Evolutionary conservation across 176 grass and related monocot species (phyloP), one percentile per base, ranked within the genome.

Genomic region (Musa beccarii): DNA sequence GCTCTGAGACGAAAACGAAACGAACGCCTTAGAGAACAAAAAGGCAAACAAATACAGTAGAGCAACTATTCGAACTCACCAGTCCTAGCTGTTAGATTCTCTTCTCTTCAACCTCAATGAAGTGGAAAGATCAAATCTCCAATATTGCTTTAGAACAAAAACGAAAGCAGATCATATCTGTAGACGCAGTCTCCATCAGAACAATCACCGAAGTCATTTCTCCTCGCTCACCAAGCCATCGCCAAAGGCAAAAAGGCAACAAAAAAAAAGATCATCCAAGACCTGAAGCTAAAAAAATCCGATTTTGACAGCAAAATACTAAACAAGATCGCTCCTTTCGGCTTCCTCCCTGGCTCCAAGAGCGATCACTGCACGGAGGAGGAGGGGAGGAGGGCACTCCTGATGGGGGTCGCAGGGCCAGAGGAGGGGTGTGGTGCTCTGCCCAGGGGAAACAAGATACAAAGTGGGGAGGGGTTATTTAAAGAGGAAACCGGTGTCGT

Each of bases 221-320:
- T 63, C 34, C 34, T 24, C 62, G 2, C 21, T 63, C 22, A 11
- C 10, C 10, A 64, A 22, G 22, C 8, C 10, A 64, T 2, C n/a
- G 25, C n/a, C 17, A 64, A 64, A 64, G 2, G 10, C n/a, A 63
- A 63, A 24, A 34, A 0, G 2, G 11, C 1, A 9, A 34, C 6
- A 68, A 43, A 16, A 8, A 68, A 15, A 11, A 53, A 54, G 23
- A 78, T 9, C 15, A 12, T n/a, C 21, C 76, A 11, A 23, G 17
- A 49, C n/a, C n/a, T 22, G 25, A 50, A 43, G 8, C 28, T 17
- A 12, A 70, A 70, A 70, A 70, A 57, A 71, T 63, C 78, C 34
- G 17, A 71, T 71, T 52, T 72, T 72, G 78, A 80, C 2, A 63
- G 9, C 12, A 7, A 72, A 72, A 72, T 63, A 51, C 67, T 12